Evolutionary conservation across 2,329 filamentous ascomycete species (phyloP), one percentile per base, ranked within the genome.

Genomic region (Alternaria sp.): DNA sequence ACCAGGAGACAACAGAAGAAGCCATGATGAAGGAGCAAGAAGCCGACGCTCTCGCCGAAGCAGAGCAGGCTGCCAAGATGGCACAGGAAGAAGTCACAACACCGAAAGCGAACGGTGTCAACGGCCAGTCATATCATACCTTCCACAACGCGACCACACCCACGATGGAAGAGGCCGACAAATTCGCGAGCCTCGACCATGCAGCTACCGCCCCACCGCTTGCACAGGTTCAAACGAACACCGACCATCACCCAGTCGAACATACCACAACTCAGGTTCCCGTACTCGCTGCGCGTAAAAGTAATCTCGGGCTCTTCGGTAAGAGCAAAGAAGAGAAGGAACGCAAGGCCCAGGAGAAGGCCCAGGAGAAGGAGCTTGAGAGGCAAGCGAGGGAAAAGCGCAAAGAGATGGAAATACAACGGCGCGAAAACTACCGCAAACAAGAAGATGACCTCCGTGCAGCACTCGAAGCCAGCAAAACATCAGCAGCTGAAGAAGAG

Each of bases 1-100:
- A 99, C 81, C 96, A 97, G 78, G 95, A 99, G 80, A 98, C 89
- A 2, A 91, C 89, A 0, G 77, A 89, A 25, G 89, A 91, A 74
- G 88, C 87, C 2, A 85, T 91, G 73, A 83, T 87, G 73, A 90
- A 89, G 60, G 94, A 98, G 80, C 91, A 96, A 77, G 93, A 96
- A 73, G 90, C 88, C 50, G 93, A 97, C 77, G 90, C 90, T 11
- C 80, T 85, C 40, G 77, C 78, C 11, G 77, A 79, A 11, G 79
- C 78, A 25, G 73, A 76, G 49, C 69, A 74, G 49, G 77, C 75
- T 8, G 72, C 76, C n/a, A 74, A 80, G 74, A 25, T 81, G 74
- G 62, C 77, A 81, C 89, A 86, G 79, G 91, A 89, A 74, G 85
- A 86, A 59, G 83, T 68, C 81, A 87, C 47, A 71, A 87, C 49